Base-by-base conservation (phyloP, 78 protist species). In the Dictyostelium discoideum region DNA sequence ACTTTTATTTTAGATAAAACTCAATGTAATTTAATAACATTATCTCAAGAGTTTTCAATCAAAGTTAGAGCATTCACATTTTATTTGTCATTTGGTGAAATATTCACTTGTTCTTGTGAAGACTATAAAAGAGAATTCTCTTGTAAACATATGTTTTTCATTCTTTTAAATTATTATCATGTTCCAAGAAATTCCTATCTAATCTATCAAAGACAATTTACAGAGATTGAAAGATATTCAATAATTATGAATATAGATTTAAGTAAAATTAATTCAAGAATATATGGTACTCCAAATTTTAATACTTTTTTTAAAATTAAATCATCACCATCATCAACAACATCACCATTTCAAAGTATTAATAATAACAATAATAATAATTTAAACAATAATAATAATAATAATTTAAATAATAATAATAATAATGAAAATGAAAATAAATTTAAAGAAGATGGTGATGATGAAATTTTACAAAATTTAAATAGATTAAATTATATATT, bases 391-490 rank as follows among this genome's bases (percentile, higher is more conserved):
- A 54, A 14, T 54, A 14, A 14, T 14, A 54, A 54, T 54, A 54
- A 54, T 54, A 54, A 14, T 54, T 54, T 14, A 4, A 40, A 40
- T 3, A 40, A 40, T 3, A 42, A 42, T 42, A 42, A 42, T 42
- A 42, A 42, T 42, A 42, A 42, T 54, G 65, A 16, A 54, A 54
- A 16, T 54, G 65, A 54, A 16, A 54, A 54, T 54, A 20, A 60
- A 60, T 60, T 60, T 60, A 20, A 20, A 69, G 77, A 69, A 69
- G 77, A 69, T 26, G 77, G 77, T 26, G 77, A 69, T 69, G 77
- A 69, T 6, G 77, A 69, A 69, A 69, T 69, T 69, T 26, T 69
- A 26, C 77, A 69, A 69, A 69, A 69, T 69, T 69, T 69, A 26
- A 69, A 69, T 69, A 69, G 77, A 26, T 69, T 69, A 26, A 69